Evolutionary conservation across 768 basidiomycete species (phyloP), one percentile per base, ranked within the genome.

Genomic region (Lactarius hengduanensis): DNA sequence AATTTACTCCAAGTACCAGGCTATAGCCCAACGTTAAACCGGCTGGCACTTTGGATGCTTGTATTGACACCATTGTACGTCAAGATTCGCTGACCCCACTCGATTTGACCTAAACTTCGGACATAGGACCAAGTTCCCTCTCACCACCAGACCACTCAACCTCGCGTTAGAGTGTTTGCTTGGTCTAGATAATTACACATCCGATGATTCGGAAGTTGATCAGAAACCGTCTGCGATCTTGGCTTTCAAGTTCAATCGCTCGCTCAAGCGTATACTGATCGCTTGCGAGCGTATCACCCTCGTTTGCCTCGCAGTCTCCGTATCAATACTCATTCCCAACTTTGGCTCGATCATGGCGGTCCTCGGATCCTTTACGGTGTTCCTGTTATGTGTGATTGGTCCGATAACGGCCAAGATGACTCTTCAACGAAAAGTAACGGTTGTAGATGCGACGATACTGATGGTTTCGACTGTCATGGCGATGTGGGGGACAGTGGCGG

Each of bases 281-380:
- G 75, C 80, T 56, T 59, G 87, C 41, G 88, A 89, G 70, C 81
- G 93, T 60, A 76, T 86, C 30, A 69, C 78, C 60, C 75, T 94
- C 54, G 85, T 89, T 0, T 70, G 81, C 11, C 71, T 87, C 40
- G 83, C 89, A 28, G 87, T 92, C 15, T 74, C 76, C 38, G 85
- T 89, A 30, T 93, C 94, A 22, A 88, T 94, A 64, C 74, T 84
- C 60, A 75, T 95, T 26, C 94, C 94, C 6, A 84, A 91, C 62
- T 96, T 96, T 76, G 86, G 88, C 69, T 81, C 86, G 5, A 79
- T 89, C 76, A 94, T 95, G 91, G 91, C 93, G 1, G 91, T 97
- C 75, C 79, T 98, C 61, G 96, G 96, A 2, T 88, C 92, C n/a
- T 93, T 94, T 75, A 87, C 89, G 41, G 90, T 93, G 0, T 86